Conservation (phyloP, 108 stramenopile genomes). For the Parietichytrium sp. region DNA sequence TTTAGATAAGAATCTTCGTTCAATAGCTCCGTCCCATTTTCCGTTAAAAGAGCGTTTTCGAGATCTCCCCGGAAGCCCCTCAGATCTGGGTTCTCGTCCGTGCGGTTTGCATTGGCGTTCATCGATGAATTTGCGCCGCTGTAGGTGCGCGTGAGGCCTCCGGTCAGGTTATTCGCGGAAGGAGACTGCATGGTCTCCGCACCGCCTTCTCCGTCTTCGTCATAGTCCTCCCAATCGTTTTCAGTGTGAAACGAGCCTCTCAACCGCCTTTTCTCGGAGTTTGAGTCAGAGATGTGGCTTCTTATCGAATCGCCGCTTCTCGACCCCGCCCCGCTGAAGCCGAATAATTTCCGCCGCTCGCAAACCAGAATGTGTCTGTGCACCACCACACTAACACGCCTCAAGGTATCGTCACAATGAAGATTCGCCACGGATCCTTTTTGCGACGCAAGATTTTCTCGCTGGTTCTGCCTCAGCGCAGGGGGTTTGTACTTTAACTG, state of each 20-base stretch:
- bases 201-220: not conserved
- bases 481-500: conserved; percentile 10
- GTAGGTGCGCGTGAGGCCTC: no score
- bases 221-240: not conserved
- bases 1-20: conserved; percentile 2
- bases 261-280: not conserved
- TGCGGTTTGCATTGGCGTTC: no score
- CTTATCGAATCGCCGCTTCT: not conserved
- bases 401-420: conserved; percentile 29
- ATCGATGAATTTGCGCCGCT: no score
- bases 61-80: not conserved
- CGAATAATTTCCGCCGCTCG: not conserved
- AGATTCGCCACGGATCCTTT: conserved; percentile 22
- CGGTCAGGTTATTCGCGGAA: not conserved
- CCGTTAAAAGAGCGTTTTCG: not conserved
- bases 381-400: not conserved
- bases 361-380: conserved; percentile 35
- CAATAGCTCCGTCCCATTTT: not conserved
- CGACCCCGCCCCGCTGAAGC: not conserved
- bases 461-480: not conserved
- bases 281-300: not conserved
- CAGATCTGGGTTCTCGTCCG: not conserved
- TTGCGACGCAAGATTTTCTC: not conserved
- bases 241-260: not conserved
- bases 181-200: no score